Base-by-base conservation (phyloP, 192 early-diverging fungal species). In the Piromyces sp. region DNA sequence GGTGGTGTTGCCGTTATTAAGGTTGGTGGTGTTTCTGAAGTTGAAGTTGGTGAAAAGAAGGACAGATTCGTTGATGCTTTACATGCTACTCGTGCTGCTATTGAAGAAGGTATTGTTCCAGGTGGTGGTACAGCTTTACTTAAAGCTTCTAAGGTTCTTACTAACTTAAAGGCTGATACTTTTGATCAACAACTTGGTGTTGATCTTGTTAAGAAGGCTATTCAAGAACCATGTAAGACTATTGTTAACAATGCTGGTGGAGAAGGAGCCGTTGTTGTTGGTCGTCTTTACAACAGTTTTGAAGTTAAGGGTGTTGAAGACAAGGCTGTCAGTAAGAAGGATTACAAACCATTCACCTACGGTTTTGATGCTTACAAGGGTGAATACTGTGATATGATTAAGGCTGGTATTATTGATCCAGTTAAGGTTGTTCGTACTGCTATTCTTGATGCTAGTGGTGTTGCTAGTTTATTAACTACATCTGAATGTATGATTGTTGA, bases 31-130 rank as follows among this genome's bases (percentile, higher is more conserved):
- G 85, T 94, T 36, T 97, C 96, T 30, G 98, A 99, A 89, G 95
- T 99, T 81, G 98, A 99, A 89, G 98, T 99, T 31, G 96, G 97
- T 80, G 98, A 99, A 88, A 99, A 99, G 95, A 99, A 99, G 93
- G 98, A 99, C 90, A 91, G 98, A 84, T 96, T 98, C 84, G 96
- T 96, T 83, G 98, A 99, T 87, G 96, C 98, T 30, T 88, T 99
- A 82, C 96, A 96, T 85, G 98, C 98, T 79, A 99, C 97, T 30
- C 96, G 97, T 83, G 97, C 97, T 51, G 98, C 98, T 80, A 97
- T 99, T 82, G 96, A 98, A 89, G 96, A 97, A 88, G 98, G 98
- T 84, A 98, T 98, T 85, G 93, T 99, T 36, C 98, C 98, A 16
- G 98, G 98, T 81, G 98, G 98, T 86, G 98, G 98, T 82, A 94